Evolutionary conservation across 768 basidiomycete genomes (phyloP).

Genomic region (Agrocybe praecox): DNA sequence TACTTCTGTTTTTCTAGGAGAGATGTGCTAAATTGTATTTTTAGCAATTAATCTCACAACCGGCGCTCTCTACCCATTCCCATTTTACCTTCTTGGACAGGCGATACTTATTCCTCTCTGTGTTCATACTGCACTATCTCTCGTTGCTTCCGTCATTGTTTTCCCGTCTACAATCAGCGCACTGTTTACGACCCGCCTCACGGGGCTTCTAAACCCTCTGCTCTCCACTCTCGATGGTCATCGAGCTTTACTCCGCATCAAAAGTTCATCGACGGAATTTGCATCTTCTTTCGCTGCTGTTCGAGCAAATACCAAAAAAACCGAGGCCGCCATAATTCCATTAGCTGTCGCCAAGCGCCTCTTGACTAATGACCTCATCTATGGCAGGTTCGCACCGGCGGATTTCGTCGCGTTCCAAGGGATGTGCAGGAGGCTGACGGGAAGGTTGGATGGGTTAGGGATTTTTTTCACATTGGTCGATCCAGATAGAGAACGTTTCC

Average conservation of each 20-base stretch:
- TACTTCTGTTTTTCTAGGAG: background rate
- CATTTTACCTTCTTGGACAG: slow-evolving; percentile 60
- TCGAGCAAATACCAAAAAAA: slow-evolving; percentile 31
- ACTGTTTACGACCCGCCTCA: slow-evolving; percentile 53
- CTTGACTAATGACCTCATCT: slow-evolving; percentile 61
- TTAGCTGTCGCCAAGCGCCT: slow-evolving; percentile 55
- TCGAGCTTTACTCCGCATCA: slow-evolving; percentile 41
- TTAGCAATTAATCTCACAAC: slow-evolving; percentile 63
- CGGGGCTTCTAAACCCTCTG: slow-evolving; percentile 50
- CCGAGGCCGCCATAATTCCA: slow-evolving; percentile 53
- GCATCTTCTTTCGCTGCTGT: slow-evolving; percentile 28
- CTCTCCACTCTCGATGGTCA: slow-evolving; percentile 48
- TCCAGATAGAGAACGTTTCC: slow-evolving; percentile 60
- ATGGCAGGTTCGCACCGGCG: slow-evolving; percentile 56
- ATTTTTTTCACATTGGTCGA: slow-evolving; percentile 68
- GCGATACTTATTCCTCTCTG: slow-evolving; percentile 56
- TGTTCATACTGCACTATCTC: slow-evolving; percentile 59
- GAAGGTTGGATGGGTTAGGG: slow-evolving; percentile 62
- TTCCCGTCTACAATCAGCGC: slow-evolving; percentile 69
- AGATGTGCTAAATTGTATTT: background rate
- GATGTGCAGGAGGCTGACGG: slow-evolving; percentile 50
- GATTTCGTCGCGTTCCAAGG: slow-evolving; percentile 57
- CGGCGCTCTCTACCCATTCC: slow-evolving; percentile 63
- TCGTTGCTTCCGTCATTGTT: slow-evolving; percentile 52
- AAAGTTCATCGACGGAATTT: slow-evolving; percentile 45